phyloP scores from a whole-genome alignment of 192 early-diverging fungal genomes.

The Mycoemilia scoparia region DNA sequence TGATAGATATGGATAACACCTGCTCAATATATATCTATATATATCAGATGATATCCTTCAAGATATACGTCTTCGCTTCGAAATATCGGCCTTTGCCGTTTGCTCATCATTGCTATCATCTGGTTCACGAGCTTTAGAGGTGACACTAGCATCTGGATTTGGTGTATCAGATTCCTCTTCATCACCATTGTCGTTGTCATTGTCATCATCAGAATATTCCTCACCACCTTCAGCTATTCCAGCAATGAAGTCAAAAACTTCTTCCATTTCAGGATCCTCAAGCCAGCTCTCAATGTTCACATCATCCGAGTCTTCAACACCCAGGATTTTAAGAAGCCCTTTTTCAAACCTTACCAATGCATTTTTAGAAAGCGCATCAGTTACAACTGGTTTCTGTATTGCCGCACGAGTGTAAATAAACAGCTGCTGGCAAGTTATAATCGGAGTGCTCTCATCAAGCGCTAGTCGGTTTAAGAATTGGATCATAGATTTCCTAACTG shows the following conservation, averaged over 20 bases:
- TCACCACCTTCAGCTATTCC: no score
- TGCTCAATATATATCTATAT: no score
- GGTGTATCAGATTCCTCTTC: constrained; percentile 5
- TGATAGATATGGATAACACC: no score
- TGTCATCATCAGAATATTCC: constrained; percentile 10
- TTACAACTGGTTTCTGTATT: constrained; percentile 27
- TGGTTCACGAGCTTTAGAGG: no score
- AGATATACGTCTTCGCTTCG: no score
- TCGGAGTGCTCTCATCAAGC: constrained; percentile 17
- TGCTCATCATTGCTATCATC: no score
- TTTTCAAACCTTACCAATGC: constrained; percentile 35
- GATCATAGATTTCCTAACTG: constrained; percentile 39
- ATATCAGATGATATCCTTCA: no score
- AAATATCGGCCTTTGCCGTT: no score
- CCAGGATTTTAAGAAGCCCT: constrained; percentile 34
- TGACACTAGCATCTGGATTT: background rate
- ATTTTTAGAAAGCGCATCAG: constrained; percentile 35
- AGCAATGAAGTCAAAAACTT: constrained; percentile 25
- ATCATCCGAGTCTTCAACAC: constrained; percentile 17
- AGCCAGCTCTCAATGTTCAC: constrained; percentile 22
- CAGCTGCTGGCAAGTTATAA: constrained; percentile 19
- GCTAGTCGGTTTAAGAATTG: constrained; percentile 39
- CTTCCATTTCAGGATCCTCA: constrained; percentile 26
- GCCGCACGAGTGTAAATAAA: constrained; percentile 21
- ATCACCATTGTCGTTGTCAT: constrained; percentile 1